These are phyloP conservation scores for Boletus sp. DNA, from an alignment of 768 basidiomycete genomes.

Conservation along the genomic window DNA sequence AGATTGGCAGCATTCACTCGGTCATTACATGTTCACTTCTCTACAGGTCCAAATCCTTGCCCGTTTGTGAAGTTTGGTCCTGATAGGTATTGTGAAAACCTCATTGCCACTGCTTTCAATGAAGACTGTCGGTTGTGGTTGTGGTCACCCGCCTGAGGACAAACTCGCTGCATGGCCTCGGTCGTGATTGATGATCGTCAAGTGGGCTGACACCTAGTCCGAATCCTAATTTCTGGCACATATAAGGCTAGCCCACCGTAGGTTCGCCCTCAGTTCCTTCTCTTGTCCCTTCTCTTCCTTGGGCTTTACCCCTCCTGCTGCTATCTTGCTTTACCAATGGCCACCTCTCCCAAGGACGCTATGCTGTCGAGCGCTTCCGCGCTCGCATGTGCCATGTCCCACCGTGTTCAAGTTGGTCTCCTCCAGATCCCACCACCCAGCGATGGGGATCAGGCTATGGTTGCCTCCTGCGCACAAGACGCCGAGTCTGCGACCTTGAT, in stretches of 20 bases:
- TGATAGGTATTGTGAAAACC: not conserved
- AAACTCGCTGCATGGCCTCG: not conserved
- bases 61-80: not conserved
- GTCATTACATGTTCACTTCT: not conserved
- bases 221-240: not conserved
- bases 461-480: not conserved
- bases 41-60: not conserved
- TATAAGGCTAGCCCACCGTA: conserved; percentile 1
- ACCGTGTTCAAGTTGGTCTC: not conserved
- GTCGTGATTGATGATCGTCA: not conserved
- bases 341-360: not conserved
- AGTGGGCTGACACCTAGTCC: not conserved
- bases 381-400: not conserved
- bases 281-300: not conserved
- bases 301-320: not conserved
- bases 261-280: not conserved
- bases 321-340: conserved; percentile 6
- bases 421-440: not conserved
- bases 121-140: not conserved
- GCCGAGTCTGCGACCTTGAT: not conserved
- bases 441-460: not conserved
- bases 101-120: not conserved
- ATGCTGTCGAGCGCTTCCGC: not conserved
- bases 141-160: not conserved
- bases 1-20: not conserved